Evolutionary conservation across 2,329 filamentous ascomycete species (phyloP), one percentile per base, ranked within the genome.

Genomic region (Myriangium duriaei): DNA sequence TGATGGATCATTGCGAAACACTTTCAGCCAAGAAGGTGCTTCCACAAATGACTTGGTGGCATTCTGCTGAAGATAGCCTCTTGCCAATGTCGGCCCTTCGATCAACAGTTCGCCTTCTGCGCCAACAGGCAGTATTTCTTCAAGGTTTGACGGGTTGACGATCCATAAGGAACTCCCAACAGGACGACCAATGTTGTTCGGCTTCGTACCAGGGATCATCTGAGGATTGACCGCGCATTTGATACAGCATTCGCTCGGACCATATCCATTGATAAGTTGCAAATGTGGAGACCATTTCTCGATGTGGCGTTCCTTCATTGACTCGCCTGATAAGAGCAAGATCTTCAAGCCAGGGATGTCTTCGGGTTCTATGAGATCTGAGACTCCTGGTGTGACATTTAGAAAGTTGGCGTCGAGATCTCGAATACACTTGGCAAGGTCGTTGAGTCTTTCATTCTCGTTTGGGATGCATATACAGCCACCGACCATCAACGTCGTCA

Each of bases 21-120:
- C n/a, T n/a, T n/a, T n/a, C n/a, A n/a, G 5, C 47, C 50, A 51
- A 11, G 11, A 19, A 2, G 50, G 50, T 10, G 17, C 34, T 5
- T 7, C 3, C 4, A 36, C 24, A 17, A 36, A 36, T 11, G 19
- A 11, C 9, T 29, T 17, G 11, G 34, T 6, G n/a, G 10, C 19
- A 13, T 2, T 11, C n/a, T 36, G 21, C n/a, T 17, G 11, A 6
- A 36, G 21, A 30, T 36, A 36, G 4, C 34, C 34, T n/a, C 11
- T 13, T 2, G 34, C 18, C 11, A 36, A 26, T 2, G 34, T 36
- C 12, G 34, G 34, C 9, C 34, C 34, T 21, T 36, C 34, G 5
- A 36, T 13, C 11, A 36, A 4, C 34, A 36, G 28, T 14, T 36
- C 34, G 12, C 34, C 34, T 6, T 28, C 11, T 17, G 34, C 18